Base-by-base conservation (phyloP, 345 rosid genomes). In the Aegle marmelos region DNA sequence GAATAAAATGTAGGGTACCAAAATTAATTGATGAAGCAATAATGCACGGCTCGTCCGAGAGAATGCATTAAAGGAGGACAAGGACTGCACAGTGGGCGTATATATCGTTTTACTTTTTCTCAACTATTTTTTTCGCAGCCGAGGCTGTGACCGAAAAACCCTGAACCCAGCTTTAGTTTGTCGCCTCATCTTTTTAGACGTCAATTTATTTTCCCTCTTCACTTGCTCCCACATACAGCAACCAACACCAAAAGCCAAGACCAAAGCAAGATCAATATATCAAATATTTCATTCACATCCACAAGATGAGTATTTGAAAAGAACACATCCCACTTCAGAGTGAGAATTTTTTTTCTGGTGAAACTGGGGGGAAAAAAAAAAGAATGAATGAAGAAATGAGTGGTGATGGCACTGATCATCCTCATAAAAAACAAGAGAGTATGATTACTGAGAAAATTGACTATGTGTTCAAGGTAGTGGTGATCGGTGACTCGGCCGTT, bases 401-500 rank as follows among this genome's bases (percentile, higher is more conserved):
- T 73, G 97, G 93, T 2, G 89, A 75, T 48, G 45, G 2, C 25
- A 17, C 78, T 53, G 88, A 58, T 28, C 83, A 79, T 39, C 76
- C 74, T 63, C 58, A 72, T 9, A 78, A 50, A 62, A 58, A 74
- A 1, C 79, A 59, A 54, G 86, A 48, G 9, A 78, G 21, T 17
- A 70, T 30, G 21, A 30, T 72, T 30, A 87, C 83, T 37, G 93
- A 88, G 81, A 91, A 83, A 68, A 87, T 91, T 36, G 97, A 93
- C 45, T 93, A 88, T 58, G 93, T 93, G 82, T 93, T 84, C 70
- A 93, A 93, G 77, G 88, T 90, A 41, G 97, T 93, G 72, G 93
- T 93, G 84, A 93, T 91, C 57, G 97, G 97, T 1, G 95, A 93
- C 81, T 93, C 97, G 0, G 97, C 93, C 0, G 97, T 93, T 21